Evolutionary conservation across 2,329 filamentous ascomycete genomes (phyloP).

Genomic region (Fusarium sp.): DNA sequence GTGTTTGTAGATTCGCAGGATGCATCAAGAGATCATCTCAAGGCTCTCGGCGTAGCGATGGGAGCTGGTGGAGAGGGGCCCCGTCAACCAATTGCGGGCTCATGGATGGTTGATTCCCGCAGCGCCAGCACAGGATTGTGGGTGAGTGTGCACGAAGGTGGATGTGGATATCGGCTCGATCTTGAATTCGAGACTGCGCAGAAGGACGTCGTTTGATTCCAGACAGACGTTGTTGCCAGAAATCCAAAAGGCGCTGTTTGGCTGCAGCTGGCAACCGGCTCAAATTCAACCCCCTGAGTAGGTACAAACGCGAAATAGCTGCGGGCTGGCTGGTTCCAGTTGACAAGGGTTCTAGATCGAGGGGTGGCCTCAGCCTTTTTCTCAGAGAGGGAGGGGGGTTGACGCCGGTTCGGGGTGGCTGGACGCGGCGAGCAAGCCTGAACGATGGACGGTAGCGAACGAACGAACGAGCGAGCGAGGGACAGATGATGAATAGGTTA

Average conservation of each 20-base stretch:
- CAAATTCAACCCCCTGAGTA: constrained; percentile 43
- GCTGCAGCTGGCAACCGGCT: constrained; percentile 22
- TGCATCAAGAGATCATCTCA: constrained; percentile 43
- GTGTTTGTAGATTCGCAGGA: constrained; percentile 33
- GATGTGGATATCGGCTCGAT: constrained; percentile 1
- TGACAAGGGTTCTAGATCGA: constrained; percentile 45
- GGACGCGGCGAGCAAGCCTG: not conserved
- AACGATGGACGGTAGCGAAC: not conserved
- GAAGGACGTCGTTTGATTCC: not conserved
- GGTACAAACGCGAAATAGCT: constrained; percentile 44
- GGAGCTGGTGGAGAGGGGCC: constrained; percentile 37
- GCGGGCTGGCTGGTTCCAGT: constrained; percentile 28
- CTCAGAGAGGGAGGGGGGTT: constrained; percentile 22
- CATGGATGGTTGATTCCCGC: constrained; percentile 39
- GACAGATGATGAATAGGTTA: constrained; percentile 1
- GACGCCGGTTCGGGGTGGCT: constrained; percentile 5
- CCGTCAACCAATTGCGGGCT: constrained; percentile 41
- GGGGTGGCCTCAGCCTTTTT: constrained; percentile 44
- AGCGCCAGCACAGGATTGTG: constrained; percentile 5
- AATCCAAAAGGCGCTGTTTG: constrained; percentile 35
- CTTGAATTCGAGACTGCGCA: not conserved
- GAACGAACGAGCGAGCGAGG: not conserved
- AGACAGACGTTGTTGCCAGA: constrained; percentile 28
- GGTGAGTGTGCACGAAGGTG: not conserved
- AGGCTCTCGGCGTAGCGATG: constrained; percentile 35